phyloP scores from a whole-genome alignment of 352 stramenopile species.

The Pythium dissotocum region DNA sequence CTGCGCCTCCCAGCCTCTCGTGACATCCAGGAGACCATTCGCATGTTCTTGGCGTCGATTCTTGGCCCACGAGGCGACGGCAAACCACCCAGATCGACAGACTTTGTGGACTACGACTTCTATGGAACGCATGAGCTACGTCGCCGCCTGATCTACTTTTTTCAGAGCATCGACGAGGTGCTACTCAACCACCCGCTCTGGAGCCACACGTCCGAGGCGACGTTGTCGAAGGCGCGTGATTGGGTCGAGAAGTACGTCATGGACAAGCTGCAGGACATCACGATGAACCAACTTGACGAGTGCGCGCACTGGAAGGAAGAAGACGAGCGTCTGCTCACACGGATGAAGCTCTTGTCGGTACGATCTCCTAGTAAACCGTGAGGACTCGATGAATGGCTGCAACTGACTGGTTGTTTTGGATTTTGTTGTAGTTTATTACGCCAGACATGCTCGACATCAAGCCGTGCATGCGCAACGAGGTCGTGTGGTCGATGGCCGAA shows the following conservation, averaged over 20 bases:
- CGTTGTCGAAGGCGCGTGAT: conserved; percentile 67
- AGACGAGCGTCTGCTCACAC: conserved; percentile 63
- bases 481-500: conserved; percentile 87
- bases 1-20: conserved; percentile 70
- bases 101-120: conserved; percentile 84
- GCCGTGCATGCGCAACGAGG: conserved; percentile 87
- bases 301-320: conserved; percentile 73
- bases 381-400: neutral
- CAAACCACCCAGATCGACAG: conserved; percentile 54
- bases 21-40: conserved; percentile 73
- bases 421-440: conserved; percentile 59
- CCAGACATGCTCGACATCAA: conserved; percentile 91
- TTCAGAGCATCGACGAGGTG: conserved; percentile 67
- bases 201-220: conserved; percentile 63
- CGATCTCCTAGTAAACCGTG: neutral
- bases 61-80: conserved; percentile 76
- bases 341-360: conserved; percentile 86
- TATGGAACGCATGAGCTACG: conserved; percentile 74
- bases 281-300: conserved; percentile 69
- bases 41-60: conserved; percentile 76
- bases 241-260: conserved; percentile 93
- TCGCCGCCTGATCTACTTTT: conserved; percentile 69
- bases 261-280: conserved; percentile 83
- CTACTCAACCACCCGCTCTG: conserved; percentile 59
- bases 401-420: conserved; percentile 3